Percentiles rank a stretch among this genome's conserved stretches.
Evolutionary conservation across 2,329 filamentous ascomycete species (phyloP).

Genomic region (Ceratocystis lukuohia): DNA sequence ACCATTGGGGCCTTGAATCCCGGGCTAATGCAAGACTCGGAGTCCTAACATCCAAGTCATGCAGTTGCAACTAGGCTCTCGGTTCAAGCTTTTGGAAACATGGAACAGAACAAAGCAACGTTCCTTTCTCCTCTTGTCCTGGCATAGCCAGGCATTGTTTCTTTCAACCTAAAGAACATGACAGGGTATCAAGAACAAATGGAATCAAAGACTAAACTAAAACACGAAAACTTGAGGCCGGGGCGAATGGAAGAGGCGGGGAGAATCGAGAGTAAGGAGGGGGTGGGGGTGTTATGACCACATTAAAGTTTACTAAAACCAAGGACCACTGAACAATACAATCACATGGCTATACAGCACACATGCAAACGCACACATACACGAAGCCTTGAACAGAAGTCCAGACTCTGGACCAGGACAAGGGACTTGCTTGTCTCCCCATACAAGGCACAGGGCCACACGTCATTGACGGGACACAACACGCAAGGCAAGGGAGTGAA

Average conservation of each 20-base stretch:
- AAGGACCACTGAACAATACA: no score
- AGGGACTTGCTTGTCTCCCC: neutral
- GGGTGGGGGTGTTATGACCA: no score
- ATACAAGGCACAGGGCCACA: constrained; percentile 4
- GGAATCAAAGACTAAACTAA: neutral
- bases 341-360: neutral
- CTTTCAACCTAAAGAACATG: neutral
- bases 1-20: neutral
- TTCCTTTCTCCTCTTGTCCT: neutral
- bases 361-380: neutral
- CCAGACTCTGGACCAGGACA: neutral
- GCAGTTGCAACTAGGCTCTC: neutral
- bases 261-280: no score
- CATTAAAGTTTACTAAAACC: no score
- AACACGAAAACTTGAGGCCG: neutral
- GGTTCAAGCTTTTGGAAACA: neutral
- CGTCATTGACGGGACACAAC: constrained; percentile 5
- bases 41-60: no score
- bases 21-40: no score
- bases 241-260: no score
- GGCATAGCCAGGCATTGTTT: neutral
- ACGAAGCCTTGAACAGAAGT: neutral
- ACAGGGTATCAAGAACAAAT: neutral
- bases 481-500: constrained; percentile 8
- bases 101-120: neutral